Percentiles rank a stretch among this genome's conserved stretches.
Conservation (phyloP, 352 stramenopile species). For the Phytophthora megakarya region DNA sequence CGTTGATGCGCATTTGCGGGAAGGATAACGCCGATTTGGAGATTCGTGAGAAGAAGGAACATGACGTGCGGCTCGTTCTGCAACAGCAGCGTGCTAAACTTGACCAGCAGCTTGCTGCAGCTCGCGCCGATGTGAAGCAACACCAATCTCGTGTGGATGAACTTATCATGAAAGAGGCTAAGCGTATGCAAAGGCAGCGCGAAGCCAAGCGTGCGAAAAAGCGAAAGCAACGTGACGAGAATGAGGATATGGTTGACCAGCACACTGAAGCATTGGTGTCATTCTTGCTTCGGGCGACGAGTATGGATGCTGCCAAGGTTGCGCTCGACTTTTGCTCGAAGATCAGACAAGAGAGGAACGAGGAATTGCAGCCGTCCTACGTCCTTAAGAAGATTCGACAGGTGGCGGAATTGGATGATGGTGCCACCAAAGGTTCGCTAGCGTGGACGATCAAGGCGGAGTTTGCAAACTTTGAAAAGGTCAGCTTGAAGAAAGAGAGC, state of each 20-base stretch:
- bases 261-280: conserved; percentile 56
- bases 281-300: conserved; percentile 62
- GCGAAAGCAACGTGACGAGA: conserved; percentile 70
- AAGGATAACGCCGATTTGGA: conserved; percentile 91
- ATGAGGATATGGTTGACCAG: conserved; percentile 70
- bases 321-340: conserved; percentile 69
- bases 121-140: conserved; percentile 73
- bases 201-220: conserved; percentile 84
- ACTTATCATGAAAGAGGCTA: conserved; percentile 89
- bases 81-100: conserved; percentile 75
- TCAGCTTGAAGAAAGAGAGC: conserved; percentile 42
- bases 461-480: conserved; percentile 34
- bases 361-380: conserved; percentile 63
- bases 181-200: conserved; percentile 82
- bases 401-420: conserved; percentile 58
- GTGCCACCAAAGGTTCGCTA: conserved; percentile 50
- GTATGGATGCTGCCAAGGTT: conserved; percentile 69
- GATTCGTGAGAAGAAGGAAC: conserved; percentile 78
- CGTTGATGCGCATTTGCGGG: conserved; percentile 95
- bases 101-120: conserved; percentile 61
- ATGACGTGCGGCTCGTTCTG: conserved; percentile 60
- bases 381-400: conserved; percentile 78
- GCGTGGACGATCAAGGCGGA: conserved; percentile 63
- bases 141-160: conserved; percentile 83
- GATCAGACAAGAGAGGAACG: conserved; percentile 42